Conservation (phyloP, 352 stramenopile genomes). For the Phytophthora litchii region DNA sequence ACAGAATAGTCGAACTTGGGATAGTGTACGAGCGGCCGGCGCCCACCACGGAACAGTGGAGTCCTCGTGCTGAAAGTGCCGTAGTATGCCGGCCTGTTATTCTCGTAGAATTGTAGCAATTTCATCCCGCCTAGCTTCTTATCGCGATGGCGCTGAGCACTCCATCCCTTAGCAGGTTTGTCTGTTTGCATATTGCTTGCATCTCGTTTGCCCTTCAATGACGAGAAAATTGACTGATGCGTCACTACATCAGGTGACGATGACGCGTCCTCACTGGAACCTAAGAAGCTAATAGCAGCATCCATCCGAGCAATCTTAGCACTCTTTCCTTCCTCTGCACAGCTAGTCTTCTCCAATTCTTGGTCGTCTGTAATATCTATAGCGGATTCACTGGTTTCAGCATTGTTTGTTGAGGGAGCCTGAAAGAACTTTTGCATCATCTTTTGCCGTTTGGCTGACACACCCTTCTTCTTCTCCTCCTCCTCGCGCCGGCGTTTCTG, state of each 20-base stretch:
- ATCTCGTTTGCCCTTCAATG: constrained; percentile 32
- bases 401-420: neutral
- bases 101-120: constrained; percentile 88
- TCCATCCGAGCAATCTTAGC: constrained; percentile 67
- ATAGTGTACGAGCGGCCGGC: constrained; percentile 68
- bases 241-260: neutral
- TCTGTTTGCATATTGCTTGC: constrained; percentile 27
- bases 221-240: constrained; percentile 32
- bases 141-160: constrained; percentile 54
- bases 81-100: constrained; percentile 79
- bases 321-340: constrained; percentile 15
- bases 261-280: neutral
- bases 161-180: constrained; percentile 47
- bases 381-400: constrained; percentile 16
- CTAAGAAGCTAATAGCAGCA: constrained; percentile 35
- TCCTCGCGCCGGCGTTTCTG: constrained; percentile 56
- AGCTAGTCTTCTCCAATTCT: constrained; percentile 2
- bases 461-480: constrained; percentile 35
- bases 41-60: constrained; percentile 60
- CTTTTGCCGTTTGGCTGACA: constrained; percentile 67
- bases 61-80: constrained; percentile 73
- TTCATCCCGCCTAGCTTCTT: constrained; percentile 79
- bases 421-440: constrained; percentile 67
- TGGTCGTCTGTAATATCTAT: constrained; percentile 30
- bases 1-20: constrained; percentile 76